Conservation (phyloP, 2,329 filamentous ascomycete genomes). For the Alternaria longipes region DNA sequence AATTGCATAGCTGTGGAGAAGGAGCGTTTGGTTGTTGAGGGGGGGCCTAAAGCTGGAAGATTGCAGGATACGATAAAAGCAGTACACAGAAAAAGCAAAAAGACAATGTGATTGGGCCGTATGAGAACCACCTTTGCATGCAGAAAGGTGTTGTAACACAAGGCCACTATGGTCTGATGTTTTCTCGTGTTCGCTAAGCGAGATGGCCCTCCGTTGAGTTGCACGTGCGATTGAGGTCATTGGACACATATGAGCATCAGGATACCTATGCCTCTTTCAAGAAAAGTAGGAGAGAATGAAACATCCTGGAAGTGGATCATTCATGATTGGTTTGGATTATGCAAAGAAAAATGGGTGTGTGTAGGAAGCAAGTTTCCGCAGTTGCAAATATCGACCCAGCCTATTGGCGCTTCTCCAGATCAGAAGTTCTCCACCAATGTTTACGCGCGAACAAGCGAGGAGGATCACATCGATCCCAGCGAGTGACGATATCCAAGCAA, state of each 20-base stretch:
- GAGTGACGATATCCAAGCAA: constrained; percentile 21
- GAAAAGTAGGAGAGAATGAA: constrained; percentile 3
- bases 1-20: constrained; percentile 1
- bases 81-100: constrained; percentile 24
- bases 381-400: not conserved
- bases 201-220: not conserved
- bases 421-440: constrained; percentile 24
- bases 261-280: not conserved
- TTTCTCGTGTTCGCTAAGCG: constrained; percentile 15
- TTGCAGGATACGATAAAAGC: constrained; percentile 10
- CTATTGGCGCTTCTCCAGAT: constrained; percentile 36
- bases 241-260: not conserved
- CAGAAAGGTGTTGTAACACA: constrained; percentile 17
- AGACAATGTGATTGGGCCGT: constrained; percentile 6
- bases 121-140: constrained; percentile 16
- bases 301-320: not conserved
- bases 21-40: constrained; percentile 8
- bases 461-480: constrained; percentile 13
- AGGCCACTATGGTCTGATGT: constrained; percentile 17
- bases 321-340: not conserved
- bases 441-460: constrained; percentile 26
- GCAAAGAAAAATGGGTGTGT: not conserved
- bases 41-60: constrained; percentile 7
- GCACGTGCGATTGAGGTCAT: constrained; percentile 1
- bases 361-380: constrained; percentile 7